phyloP scores from a whole-genome alignment of 2,329 filamentous ascomycete species.

The Colletotrichum sp. region DNA sequence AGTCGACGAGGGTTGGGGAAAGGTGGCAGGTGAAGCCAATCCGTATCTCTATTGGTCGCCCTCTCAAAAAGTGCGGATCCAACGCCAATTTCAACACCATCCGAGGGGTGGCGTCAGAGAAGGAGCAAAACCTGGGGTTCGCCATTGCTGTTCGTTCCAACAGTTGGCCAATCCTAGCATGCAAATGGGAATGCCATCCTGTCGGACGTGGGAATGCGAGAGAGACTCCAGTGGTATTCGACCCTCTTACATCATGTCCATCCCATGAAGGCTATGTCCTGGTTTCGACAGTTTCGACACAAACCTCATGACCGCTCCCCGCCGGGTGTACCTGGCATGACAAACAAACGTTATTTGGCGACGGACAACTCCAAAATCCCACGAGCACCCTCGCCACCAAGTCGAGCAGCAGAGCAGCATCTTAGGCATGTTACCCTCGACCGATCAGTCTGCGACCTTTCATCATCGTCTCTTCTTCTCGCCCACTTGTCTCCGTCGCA shows the following conservation, averaged over 20 bases:
- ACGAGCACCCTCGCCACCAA: neutral
- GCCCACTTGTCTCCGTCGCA: neutral
- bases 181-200: neutral
- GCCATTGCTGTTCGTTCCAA: neutral
- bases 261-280: neutral
- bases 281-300: constrained; percentile 8
- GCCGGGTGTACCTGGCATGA: constrained; percentile 14
- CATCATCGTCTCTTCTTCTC: neutral
- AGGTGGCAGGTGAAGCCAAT: neutral
- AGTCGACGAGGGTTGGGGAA: constrained; percentile 7
- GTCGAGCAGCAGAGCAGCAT: neutral
- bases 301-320: constrained; percentile 10
- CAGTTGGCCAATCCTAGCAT: neutral
- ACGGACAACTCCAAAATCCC: constrained; percentile 10
- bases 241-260: neutral
- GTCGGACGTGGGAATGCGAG: neutral
- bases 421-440: neutral
- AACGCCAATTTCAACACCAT: constrained; percentile 3
- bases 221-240: neutral
- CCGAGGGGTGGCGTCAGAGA: constrained; percentile 12
- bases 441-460: neutral
- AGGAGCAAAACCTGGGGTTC: constrained; percentile 3
- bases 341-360: constrained; percentile 4
- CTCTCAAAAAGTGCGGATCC: neutral
- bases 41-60: neutral